These are phyloP conservation scores for Diaporthe batatas DNA, from an alignment of 2,329 filamentous ascomycete genomes.

Conservation along the genomic window DNA sequence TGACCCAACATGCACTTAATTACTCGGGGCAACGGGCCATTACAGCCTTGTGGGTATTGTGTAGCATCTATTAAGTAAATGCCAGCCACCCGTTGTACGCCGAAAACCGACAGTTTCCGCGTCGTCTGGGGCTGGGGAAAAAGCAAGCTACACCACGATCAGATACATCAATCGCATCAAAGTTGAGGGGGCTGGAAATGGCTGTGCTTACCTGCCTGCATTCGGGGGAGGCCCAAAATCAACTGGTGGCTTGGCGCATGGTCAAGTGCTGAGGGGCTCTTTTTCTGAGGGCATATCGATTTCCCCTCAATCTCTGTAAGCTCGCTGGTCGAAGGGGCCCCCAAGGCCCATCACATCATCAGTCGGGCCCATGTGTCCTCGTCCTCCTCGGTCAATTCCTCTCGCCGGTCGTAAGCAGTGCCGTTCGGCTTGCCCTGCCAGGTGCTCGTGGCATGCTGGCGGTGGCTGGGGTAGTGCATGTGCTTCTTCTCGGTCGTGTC, in stretches of 20 bases:
- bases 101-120: background rate
- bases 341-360: constrained; percentile 33
- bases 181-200: background rate
- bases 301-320: constrained; percentile 23
- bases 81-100: background rate
- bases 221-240: background rate
- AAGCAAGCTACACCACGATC: background rate
- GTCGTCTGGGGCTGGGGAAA: background rate
- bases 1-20: background rate
- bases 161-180: background rate
- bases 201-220: constrained; percentile 30
- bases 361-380: constrained; percentile 40
- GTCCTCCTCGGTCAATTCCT: constrained; percentile 39
- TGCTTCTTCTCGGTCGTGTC: constrained; percentile 29
- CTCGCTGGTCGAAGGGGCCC: background rate
- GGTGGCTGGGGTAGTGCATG: background rate
- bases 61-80: background rate
- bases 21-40: background rate
- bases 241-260: constrained; percentile 14
- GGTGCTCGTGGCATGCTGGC: background rate
- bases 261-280: constrained; percentile 27
- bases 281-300: background rate
- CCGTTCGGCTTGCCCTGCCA: constrained; percentile 39
- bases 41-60: background rate
- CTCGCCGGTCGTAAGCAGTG: constrained; percentile 35